Evolutionary conservation across 2,329 filamentous ascomycete genomes (phyloP).

Genomic region (Fusarium marasasianum): DNA sequence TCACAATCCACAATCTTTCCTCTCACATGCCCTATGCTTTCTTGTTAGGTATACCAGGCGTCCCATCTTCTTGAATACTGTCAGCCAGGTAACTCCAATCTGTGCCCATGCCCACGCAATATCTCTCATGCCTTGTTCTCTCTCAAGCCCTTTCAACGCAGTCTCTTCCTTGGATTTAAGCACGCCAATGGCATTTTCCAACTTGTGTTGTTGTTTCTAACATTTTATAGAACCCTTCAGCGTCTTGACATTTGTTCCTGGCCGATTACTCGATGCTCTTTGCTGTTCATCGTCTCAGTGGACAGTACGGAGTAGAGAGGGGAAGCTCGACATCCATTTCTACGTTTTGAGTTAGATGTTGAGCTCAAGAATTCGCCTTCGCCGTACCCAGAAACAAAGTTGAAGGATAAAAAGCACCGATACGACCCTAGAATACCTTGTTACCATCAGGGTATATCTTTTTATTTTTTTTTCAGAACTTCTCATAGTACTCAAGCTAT

Average conservation of each 20-base stretch:
- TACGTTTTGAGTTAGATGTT: not conserved
- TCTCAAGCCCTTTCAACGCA: slow-evolving; percentile 2
- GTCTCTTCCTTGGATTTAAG: slow-evolving; percentile 1
- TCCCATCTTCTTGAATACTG: not conserved
- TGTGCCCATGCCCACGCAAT: slow-evolving; percentile 7
- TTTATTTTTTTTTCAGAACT: not conserved
- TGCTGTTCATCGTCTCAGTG: not conserved
- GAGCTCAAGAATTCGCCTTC: not conserved
- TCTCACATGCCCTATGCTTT: not conserved
- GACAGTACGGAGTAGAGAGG: not conserved
- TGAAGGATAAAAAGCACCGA: slow-evolving; percentile 1
- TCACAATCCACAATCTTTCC: not conserved
- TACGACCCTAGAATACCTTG: not conserved
- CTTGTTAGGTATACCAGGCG: not conserved
- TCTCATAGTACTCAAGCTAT: slow-evolving; percentile 4
- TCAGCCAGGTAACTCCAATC: slow-evolving; percentile 10
- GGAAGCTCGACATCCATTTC: not conserved
- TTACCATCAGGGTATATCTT: not conserved
- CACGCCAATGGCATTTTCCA: not conserved
- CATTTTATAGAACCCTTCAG: not conserved
- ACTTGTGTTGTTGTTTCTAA: not conserved
- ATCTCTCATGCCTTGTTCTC: slow-evolving; percentile 2
- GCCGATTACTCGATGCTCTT: not conserved
- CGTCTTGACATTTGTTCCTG: not conserved
- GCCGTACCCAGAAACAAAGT: not conserved